Base-by-base conservation (phyloP, 768 basidiomycete species). In the Leucocoprinus leucothites region DNA sequence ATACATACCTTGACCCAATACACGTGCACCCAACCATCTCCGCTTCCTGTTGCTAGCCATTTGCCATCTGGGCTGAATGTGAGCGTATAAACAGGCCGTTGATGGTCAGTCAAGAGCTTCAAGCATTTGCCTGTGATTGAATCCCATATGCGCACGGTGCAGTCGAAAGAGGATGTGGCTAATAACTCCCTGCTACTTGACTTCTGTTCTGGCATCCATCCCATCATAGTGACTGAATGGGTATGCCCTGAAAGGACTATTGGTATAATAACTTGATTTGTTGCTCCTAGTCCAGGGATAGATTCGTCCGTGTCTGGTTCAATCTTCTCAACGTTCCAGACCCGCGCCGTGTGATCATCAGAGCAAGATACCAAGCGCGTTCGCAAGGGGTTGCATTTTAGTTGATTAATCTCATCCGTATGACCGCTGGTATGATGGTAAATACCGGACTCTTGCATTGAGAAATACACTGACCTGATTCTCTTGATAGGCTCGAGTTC, bases 101-200 rank as follows among this genome's bases (percentile, higher is more conserved):
- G 82, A 69, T 93, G 89, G 58, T 91, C 88, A 5, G 69, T 67
- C 63, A 96, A 86, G 18, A 84, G 74, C 57, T 83, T 77, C 31
- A 91, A 67, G 65, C 92, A 94, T 42, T 82, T 78, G 25, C 91
- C 91, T 0, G 86, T 86, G 43, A 80, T 77, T 2, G 85, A 82
- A 67, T 94, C 87, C 93, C 93, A 96, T 26, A 96, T 60, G 40
- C 90, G 82, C 3, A 88, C 82, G 1, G 91, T 89, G 13, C 75
- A 74, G 64, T 96, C 94, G 63, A 92, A 92, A 3, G 91, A 91
- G 9, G 86, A 82, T 7, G 91, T 90, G 22, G 86, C 89, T 11
- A 92, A 64, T 5, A 89, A 65, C 50, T 88, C 84, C 61, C 84
- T 79, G 8, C 74, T 72, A 22, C 74, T 78, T 41, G 71, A 58